These are phyloP conservation scores for Fusarium floridanum DNA, from an alignment of 2,329 filamentous ascomycete species.

Conservation along the genomic window DNA sequence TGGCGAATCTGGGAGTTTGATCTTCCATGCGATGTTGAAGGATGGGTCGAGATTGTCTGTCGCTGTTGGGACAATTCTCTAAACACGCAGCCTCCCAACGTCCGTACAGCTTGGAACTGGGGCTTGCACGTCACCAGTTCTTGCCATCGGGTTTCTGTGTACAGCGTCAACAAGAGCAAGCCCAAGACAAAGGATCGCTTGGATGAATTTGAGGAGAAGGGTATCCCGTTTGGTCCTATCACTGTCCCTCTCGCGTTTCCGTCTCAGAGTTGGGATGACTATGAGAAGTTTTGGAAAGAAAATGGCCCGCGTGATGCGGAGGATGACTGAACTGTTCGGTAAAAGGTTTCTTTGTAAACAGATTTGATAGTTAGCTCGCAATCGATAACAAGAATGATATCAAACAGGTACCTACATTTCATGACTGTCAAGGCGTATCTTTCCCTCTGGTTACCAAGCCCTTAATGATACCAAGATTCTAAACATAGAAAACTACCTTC, in stretches of 20 bases:
- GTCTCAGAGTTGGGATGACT: conserved; percentile 63
- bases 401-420: no score
- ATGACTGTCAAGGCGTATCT: no score
- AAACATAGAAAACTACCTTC: not conserved
- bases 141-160: conserved; percentile 71
- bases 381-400: not conserved
- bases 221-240: conserved; percentile 63
- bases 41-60: conserved; percentile 70
- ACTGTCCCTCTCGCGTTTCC: conserved; percentile 66
- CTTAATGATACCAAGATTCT: not conserved
- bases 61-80: conserved; percentile 73
- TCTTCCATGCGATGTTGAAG: conserved; percentile 72
- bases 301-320: conserved; percentile 47
- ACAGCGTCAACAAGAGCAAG: conserved; percentile 70
- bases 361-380: not conserved
- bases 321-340: conserved; percentile 19
- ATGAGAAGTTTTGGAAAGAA: conserved; percentile 51
- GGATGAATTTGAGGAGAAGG: conserved; percentile 63
- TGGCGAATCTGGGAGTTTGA: conserved; percentile 76
- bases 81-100: conserved; percentile 70
- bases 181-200: conserved; percentile 63
- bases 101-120: conserved; percentile 73
- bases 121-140: conserved; percentile 74
- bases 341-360: not conserved
- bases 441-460: no score